Conservation (phyloP, 140 eudicot genomes). For the Cichorium intybus region DNA sequence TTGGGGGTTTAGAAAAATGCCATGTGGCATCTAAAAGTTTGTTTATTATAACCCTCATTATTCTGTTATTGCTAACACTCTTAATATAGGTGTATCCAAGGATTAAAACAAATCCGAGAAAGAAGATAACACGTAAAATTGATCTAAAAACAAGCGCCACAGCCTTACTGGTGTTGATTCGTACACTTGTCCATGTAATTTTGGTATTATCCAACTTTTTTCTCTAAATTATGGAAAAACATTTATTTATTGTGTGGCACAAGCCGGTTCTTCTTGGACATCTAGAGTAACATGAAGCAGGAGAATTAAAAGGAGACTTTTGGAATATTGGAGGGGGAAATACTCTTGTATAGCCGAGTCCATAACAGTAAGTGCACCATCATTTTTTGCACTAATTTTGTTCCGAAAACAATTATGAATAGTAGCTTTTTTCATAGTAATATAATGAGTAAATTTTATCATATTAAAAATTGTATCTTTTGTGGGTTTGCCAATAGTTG, state of each 20-base stretch:
- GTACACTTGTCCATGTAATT: neutral
- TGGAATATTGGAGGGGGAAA: slow-evolving; percentile 95
- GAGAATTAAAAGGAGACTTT: slow-evolving; percentile 68
- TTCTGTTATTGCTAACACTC: no score
- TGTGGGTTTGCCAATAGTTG: slow-evolving; percentile 70
- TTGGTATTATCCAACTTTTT: neutral
- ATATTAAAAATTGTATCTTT: neutral
- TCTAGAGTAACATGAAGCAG: slow-evolving; percentile 71
- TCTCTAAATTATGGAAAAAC: no score
- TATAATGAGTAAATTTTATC: neutral
- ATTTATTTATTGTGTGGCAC: slow-evolving; percentile 47
- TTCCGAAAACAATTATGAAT: no score
- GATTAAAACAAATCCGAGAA: slow-evolving; percentile 5
- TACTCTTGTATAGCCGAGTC: slow-evolving; percentile 74
- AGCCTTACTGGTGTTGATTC: slow-evolving; percentile 54
- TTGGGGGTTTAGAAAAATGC: no score
- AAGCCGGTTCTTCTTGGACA: slow-evolving; percentile 55
- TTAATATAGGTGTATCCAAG: no score
- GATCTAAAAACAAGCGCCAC: slow-evolving; percentile 29
- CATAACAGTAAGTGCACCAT: slow-evolving; percentile 51
- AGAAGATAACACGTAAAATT: slow-evolving; percentile 9
- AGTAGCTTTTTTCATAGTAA: no score
- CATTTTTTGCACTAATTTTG: no score
- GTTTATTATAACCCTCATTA: no score
- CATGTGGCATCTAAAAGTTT: no score